Evolutionary conservation across 2,329 filamentous ascomycete genomes (phyloP).

Genomic region (Hypoxylon sp.): DNA sequence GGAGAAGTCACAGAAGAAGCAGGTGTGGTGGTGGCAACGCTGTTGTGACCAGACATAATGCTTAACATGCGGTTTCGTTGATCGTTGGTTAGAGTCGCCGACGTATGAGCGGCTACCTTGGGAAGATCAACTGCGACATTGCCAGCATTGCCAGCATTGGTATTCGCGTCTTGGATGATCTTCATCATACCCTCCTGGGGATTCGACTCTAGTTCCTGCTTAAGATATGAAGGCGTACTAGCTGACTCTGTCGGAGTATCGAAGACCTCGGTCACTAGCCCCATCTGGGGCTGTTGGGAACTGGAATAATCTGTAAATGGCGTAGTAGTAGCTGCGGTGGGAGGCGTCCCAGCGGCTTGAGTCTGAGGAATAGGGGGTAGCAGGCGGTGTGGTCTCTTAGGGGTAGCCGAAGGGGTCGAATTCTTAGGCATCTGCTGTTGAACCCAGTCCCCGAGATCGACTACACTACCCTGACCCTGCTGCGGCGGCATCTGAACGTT

Average conservation of each 20-base stretch:
- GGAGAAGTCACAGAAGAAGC: constrained; percentile 46
- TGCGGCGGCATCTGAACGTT: constrained; percentile 60
- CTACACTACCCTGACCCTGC: constrained; percentile 67
- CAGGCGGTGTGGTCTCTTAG: constrained; percentile 66
- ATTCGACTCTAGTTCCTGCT: constrained; percentile 68
- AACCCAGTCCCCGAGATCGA: constrained; percentile 71
- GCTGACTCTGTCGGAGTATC: constrained; percentile 64
- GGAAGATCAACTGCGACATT: constrained; percentile 61
- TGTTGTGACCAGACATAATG: constrained; percentile 64
- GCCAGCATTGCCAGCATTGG: constrained; percentile 57
- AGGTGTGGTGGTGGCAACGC: constrained; percentile 42
- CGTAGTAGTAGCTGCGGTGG: constrained; percentile 50
- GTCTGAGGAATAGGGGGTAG: constrained; percentile 65
- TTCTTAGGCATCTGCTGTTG: constrained; percentile 59
- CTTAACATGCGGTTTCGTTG: constrained; percentile 70
- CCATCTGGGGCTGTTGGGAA: constrained; percentile 61
- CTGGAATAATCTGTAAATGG: constrained; percentile 46
- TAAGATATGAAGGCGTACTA: constrained; percentile 62
- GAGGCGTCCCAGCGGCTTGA: constrained; percentile 50
- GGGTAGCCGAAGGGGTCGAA: constrained; percentile 56
- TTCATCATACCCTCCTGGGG: constrained; percentile 74
- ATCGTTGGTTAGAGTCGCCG: constrained; percentile 67
- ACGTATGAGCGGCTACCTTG: constrained; percentile 67
- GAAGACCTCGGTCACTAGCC: constrained; percentile 71
- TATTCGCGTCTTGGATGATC: constrained; percentile 74